Evolutionary conservation across 2,329 filamentous ascomycete species (phyloP), one percentile per base, ranked within the genome.

Genomic region (Amauroascus verrucosus): DNA sequence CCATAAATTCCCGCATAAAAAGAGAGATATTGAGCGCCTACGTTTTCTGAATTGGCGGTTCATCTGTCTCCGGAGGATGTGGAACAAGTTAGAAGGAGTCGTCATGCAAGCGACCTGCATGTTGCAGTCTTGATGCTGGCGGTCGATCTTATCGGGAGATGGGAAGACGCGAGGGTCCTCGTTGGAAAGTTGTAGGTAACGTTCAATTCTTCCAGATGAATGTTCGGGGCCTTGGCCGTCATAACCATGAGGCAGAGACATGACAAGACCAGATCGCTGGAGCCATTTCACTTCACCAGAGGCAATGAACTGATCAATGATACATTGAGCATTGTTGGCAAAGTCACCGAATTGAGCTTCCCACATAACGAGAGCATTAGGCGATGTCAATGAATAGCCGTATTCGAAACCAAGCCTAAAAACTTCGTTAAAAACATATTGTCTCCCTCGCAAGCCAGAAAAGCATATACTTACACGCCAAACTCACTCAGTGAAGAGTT

Each of bases 281-380:
- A 97, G 85, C 93, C 93, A 98, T 77, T 98, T 98, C 60, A 87
- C 84, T 75, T 98, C 93, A 67, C 93, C 93, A 58, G 93, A 96
- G 48, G 93, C 91, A 63, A 98, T 85, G 75, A 98, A 98, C 74
- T 98, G 93, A 71, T 98, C 93, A 66, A 98, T 94, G 72, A 98
- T 94, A 70, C 89, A 95, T 75, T 98, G 93, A 41, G 93, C 91
- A 67, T 96, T 98, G 80, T 98, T 98, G 78, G 93, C 93, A 65
- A 98, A 98, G 73, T 98, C 93, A 78, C 93, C 93, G 66, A 98
- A 98, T 73, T 98, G 93, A 35, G 93, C 93, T 75, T 98, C 93
- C 93, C 93, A 98, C 83, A 98, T 95, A 63, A 98, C 91, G 24
- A 98, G 82, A 35, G 93, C 91, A 68, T 96, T 95, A 54, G 93